Evolutionary conservation across 805 yeast species (phyloP), one percentile per base, ranked within the genome.

Genomic region (Priceomyces haplophilus): DNA sequence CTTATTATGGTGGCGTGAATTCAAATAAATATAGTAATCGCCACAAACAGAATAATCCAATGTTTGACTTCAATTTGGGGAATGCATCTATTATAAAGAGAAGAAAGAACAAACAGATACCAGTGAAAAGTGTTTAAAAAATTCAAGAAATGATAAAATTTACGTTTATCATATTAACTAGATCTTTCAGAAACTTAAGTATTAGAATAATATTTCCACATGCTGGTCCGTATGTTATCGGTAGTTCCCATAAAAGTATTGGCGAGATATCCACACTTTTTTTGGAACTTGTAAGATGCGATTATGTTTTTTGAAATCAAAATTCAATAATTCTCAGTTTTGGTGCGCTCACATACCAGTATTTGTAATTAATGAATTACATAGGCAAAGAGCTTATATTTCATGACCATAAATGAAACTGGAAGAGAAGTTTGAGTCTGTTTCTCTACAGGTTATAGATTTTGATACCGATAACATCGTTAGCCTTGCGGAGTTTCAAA

Each of bases 41-140:
- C 13, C 41, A 23, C n/a, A 46, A 40, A 23, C 38, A 41, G 17
- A 41, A 45, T 13, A 39, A 34, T 39, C 46, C 37, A 38, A 43
- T 43, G 57, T 79, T 64, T 48, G 76, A 75, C 38, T 65, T 78
- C 54, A 66, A 74, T 42, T 57, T 79, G 50, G 68, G 68, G 23
- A 78, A 76, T n/a, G 79, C 83, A 4, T 69, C 79, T 5, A 77
- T 79, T 17, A 54, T 79, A 39, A 78, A 72, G 37, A 69, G 83
- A 58, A 60, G 67, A 40, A 59, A 59, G 44, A 43, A 60, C 27
- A 54, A 54, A 34, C 49, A 45, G 18, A 43, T 53, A 24, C 44
- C 52, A 12, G 44, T 52, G 16, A 34, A 13, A 15, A 35, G 29
- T 35, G 11, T 35, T 8, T 20, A 21, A 35, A 5, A n/a, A 16